phyloP scores from a whole-genome alignment of 257 asterid species.

The Jacaranda mimosifolia region DNA sequence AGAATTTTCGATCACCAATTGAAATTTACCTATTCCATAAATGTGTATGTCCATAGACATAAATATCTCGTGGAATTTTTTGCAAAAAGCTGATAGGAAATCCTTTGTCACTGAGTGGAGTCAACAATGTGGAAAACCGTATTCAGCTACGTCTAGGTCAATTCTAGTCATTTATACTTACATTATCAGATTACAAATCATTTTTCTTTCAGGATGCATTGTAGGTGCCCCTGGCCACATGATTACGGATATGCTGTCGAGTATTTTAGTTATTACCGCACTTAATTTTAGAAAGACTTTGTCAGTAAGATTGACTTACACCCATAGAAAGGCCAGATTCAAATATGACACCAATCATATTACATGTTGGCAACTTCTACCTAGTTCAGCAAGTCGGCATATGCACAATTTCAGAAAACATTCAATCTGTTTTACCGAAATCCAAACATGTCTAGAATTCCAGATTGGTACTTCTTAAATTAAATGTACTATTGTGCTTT shows the following conservation, averaged over 20 bases:
- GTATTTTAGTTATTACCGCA: too few species aligned
- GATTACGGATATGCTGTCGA: too few species aligned
- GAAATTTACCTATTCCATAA: neutral
- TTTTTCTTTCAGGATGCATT: too few species aligned
- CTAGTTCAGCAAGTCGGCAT: too few species aligned
- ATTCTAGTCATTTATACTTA: neutral
- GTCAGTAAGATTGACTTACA: too few species aligned
- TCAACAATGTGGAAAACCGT: neutral
- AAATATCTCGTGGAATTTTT: neutral
- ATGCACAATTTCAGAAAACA: neutral
- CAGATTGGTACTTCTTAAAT: neutral
- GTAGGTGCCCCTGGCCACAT: too few species aligned
- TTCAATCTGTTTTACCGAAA: neutral
- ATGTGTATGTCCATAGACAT: neutral
- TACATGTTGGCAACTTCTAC: too few species aligned
- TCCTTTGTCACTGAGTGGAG: neutral
- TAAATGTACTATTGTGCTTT: neutral
- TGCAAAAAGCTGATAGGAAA: neutral
- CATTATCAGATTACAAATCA: conserved; percentile 4
- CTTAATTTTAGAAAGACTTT: too few species aligned
- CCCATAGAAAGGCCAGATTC: too few species aligned
- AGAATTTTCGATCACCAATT: neutral
- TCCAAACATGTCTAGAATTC: neutral
- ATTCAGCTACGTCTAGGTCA: neutral
- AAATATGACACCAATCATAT: too few species aligned